phyloP scores from a whole-genome alignment of 176 grass and related monocot species.

The Aegilops tauschii region DNA sequence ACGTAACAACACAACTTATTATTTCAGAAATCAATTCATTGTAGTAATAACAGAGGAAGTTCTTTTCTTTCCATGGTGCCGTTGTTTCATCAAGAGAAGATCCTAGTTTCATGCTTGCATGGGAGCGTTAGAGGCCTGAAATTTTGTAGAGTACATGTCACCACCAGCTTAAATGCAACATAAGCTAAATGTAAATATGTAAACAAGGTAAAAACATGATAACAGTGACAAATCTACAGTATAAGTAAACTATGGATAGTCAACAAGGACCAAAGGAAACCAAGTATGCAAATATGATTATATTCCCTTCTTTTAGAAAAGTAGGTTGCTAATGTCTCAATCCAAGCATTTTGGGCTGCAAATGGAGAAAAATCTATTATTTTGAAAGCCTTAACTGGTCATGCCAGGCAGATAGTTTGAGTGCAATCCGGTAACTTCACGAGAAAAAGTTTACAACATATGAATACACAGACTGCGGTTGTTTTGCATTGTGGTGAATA shows the following conservation, averaged over 20 bases:
- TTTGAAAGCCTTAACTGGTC: background rate
- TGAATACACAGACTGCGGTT: background rate
- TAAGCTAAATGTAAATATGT: background rate
- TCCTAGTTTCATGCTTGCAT: background rate
- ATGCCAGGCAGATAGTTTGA: background rate
- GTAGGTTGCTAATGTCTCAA: background rate
- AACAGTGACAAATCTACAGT: background rate
- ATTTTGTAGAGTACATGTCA: background rate
- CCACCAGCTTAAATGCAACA: background rate
- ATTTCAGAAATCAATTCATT: background rate
- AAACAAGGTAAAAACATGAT: background rate
- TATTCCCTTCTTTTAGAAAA: too few relatives aligned
- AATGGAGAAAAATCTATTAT: background rate
- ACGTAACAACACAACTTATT: background rate
- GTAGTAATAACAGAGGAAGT: background rate
- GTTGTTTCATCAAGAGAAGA: background rate
- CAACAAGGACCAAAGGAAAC: background rate
- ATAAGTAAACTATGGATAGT: background rate
- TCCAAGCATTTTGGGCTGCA: background rate
- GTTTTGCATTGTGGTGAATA: background rate
- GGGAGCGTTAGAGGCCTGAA: background rate
- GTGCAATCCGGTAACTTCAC: background rate
- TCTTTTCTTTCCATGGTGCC: background rate
- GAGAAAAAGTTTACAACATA: background rate
- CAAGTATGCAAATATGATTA: background rate